Evolutionary conservation across 495 filamentous ascomycete species (phyloP), one percentile per base, ranked within the genome.

Genomic region (Tuber indicum): DNA sequence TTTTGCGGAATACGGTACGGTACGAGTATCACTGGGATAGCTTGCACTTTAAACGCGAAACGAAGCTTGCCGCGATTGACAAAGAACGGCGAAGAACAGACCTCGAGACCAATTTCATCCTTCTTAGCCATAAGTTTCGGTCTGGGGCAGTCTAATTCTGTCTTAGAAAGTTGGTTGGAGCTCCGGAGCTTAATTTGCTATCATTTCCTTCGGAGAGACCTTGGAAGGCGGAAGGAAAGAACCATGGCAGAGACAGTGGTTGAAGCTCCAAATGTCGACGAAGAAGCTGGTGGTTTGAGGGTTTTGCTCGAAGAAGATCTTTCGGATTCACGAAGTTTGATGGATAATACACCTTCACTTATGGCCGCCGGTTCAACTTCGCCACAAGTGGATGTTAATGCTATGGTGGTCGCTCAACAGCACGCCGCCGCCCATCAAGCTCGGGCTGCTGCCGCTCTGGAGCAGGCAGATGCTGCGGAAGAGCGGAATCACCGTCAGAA

Each of bases 381-480:
- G 44, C 70, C 43, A 36, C 78, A 78, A 23, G 62, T 78, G 46
- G 80, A 82, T 74, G 76, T 79, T 71, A 78, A 72, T 72, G 73
- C 77, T 58, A 75, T 82, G 73, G 58, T 66, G 58, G 81, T 82
- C 73, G 80, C 80, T 46, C 81, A 82, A 36, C 81, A 82, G 66
- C 80, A 82, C 70, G 80, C 80, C 43, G 79, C 74, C 70, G 76
- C 80, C 36, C 79, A 82, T 36, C 81, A 82, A 71, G 81, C 81
- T 42, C 79, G 81, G 73, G 81, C 81, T 21, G 81, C 81, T 71
- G 81, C 81, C 47, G 81, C 81, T 36, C 72, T 82, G 72, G 77
- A 82, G 74, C 77, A 82, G 45, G 80, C 81, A 39, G 81, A 79
- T 73, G 77, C 75, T 58, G 72, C 72, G 16, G 81, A 80, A n/a